These are phyloP conservation scores for Puccinia hordei DNA, from an alignment of 1,284 basidiomycete species.

Conservation along the genomic window DNA sequence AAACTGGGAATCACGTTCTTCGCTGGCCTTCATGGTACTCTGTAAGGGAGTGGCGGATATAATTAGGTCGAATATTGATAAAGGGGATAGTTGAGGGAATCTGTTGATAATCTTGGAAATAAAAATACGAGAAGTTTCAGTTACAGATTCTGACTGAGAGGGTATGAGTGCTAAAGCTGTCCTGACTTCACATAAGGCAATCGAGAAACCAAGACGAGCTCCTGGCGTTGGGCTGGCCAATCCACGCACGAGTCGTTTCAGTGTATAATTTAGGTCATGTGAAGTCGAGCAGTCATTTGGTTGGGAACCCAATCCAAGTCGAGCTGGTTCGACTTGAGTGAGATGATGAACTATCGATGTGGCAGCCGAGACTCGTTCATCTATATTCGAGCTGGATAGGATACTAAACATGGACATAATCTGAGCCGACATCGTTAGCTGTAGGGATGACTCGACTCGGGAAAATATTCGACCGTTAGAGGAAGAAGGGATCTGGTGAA, in stretches of 20 bases:
- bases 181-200: constrained; percentile 56
- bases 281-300: neutral
- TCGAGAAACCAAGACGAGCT: constrained; percentile 59
- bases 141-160: neutral
- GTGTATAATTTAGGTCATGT: constrained; percentile 57
- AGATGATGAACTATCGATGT: constrained; percentile 42
- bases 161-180: neutral
- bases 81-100: constrained; percentile 55
- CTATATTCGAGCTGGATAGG: constrained; percentile 33
- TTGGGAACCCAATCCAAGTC: neutral
- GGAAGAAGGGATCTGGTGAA: neutral
- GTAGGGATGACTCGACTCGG: neutral
- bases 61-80: constrained; percentile 53
- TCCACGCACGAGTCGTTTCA: constrained; percentile 59
- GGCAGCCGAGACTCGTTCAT: constrained; percentile 39
- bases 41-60: constrained; percentile 54
- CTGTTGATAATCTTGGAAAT: constrained; percentile 52
- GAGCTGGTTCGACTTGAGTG: neutral
- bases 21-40: constrained; percentile 55
- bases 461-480: neutral
- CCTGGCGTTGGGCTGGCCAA: constrained; percentile 59
- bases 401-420: constrained; percentile 35
- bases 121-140: neutral
- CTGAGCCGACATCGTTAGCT: constrained; percentile 31
- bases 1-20: constrained; percentile 58